Base-by-base conservation (phyloP, 805 yeast species). In the Scheffersomyces coipomensis region DNA sequence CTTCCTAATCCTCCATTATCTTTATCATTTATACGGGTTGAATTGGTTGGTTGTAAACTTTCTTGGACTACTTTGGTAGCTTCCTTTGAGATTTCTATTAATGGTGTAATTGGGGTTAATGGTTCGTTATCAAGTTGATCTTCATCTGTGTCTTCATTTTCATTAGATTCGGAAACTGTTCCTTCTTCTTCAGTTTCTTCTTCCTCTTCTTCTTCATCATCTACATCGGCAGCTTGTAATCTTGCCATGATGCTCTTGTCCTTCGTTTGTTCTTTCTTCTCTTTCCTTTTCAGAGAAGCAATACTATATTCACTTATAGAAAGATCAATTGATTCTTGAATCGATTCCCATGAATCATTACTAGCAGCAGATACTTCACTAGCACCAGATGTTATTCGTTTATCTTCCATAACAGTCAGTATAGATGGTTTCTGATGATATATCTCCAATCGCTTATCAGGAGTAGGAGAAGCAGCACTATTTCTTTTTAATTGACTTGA, bases 1-100 rank as follows among this genome's bases (percentile, higher is more conserved):
- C 50, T 56, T 0, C 74, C 74, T 1, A 53, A 49, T 5, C 73
- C 74, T 13, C 45, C 51, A 39, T 68, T 67, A 37, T 64, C 65
- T 21, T 51, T 51, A 8, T 49, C 56, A 12, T 19, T n/a, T 13
- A n/a, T 3, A 21, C 16, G 26, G 10, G 23, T 12, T 30, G 27
- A 11, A 3, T 23, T 5, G 30, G 27, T 33, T 11, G 38, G 6
- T 21, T 22, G 13, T 13, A 19, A 19, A 6, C n/a, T n/a, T n/a
- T n/a, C 31, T 24, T 15, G 16, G 13, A 4, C 23, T 19, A 21
- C 32, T 16, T 32, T 32, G 21, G 12, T 26, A 9, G 24, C 18
- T 19, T 18, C 16, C 13, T 17, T 23, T 22, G 33, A n/a, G 7
- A 11, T 12, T 5, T 27, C 10, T 5, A 27, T 27, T 13, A 10